Evolutionary conservation across 495 filamentous ascomycete genomes (phyloP), one percentile per base, ranked within the genome.

Genomic region (Letharia lupina): DNA sequence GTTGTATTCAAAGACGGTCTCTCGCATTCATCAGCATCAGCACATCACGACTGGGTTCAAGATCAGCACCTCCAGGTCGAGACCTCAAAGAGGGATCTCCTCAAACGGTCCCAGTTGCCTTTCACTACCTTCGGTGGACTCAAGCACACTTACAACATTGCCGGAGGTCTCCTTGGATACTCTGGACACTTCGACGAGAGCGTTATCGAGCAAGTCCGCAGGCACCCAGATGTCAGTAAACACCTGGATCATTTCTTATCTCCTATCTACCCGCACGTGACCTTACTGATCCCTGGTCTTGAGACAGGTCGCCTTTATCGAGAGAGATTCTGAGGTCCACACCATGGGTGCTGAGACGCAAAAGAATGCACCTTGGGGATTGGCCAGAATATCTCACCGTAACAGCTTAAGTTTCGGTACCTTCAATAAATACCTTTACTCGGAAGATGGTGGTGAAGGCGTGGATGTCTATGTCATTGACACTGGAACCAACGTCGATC

Each of bases 401-500:
- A 83, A 95, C 67, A 78, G 81, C 70, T 85, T 99, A 67, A 84
- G 82, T 73, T 97, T 97, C 76, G 88, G 89, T 68, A 91, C 85
- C 75, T 98, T 93, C 84, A 97, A 96, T 84, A 98, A 98, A 80
- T 99, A 98, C 79, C 83, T 97, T 18, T 98, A 93, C 74, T 84
- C 93, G 39, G 86, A 84, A 54, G 88, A 95, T 54, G 93, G 91
- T 73, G 95, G 95, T 74, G 93, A 97, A 80, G 95, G 95, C 77
- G 94, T 99, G 73, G 95, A 99, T 81, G 95, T 92, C 67, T 99
- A 99, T 75, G 89, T 98, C 65, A 96, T 99, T 75, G 95, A 99
- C 78, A 99, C 95, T 59, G 95, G 95, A 70, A 94, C 90, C 83
- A 95, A 96, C 82, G 72, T 83, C 67, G 83, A 92, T 12, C 95